A percentile compares a stretch with the other conserved stretches of the same genome.
These are phyloP conservation scores for Trametes maxima DNA, from an alignment of 768 basidiomycete genomes.

Conservation along the genomic window DNA sequence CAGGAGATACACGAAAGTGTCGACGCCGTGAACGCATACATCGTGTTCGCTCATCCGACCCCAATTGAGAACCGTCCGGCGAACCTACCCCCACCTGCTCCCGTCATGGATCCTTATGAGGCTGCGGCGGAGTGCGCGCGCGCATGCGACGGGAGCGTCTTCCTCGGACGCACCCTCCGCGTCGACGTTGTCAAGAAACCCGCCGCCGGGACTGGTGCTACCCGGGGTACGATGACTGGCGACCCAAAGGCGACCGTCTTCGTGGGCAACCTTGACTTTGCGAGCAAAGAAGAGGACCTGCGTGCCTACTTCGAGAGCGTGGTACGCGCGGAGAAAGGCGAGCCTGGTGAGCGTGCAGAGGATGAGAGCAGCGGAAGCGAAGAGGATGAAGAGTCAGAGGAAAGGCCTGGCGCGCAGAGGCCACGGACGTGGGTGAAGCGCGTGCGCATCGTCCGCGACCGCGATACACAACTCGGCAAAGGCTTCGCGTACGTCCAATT, in stretches of 20 bases:
- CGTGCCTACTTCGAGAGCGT: slow-evolving; percentile 84
- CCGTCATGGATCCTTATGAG: slow-evolving; percentile 65
- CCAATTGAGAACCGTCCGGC: slow-evolving; percentile 39
- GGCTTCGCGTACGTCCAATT: slow-evolving; percentile 95
- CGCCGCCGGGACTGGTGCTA: slow-evolving; percentile 25
- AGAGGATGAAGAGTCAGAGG: slow-evolving; percentile 32
- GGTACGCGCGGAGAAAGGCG: slow-evolving; percentile 69
- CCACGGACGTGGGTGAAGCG: slow-evolving; percentile 68
- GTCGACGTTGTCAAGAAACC: slow-evolving; percentile 65
- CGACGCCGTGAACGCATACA: slow-evolving; percentile 81
- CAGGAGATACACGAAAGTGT: slow-evolving; percentile 83
- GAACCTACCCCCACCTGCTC: slow-evolving; percentile 54
- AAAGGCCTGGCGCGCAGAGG: slow-evolving; percentile 32
- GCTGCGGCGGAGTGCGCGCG: slow-evolving; percentile 63
- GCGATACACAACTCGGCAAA: slow-evolving; percentile 91
- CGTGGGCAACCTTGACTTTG: slow-evolving; percentile 93
- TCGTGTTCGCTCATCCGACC: slow-evolving; percentile 83
- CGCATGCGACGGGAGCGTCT: slow-evolving; percentile 66
- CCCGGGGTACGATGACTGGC: slow-evolving; percentile 34
- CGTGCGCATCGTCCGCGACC: slow-evolving; percentile 89
- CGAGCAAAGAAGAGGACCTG: slow-evolving; percentile 87
- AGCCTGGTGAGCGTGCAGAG: slow-evolving; percentile 40
- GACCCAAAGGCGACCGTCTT: slow-evolving; percentile 88
- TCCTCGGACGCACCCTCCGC: slow-evolving; percentile 77
- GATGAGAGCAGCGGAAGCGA: slow-evolving; percentile 33